phyloP scores from a whole-genome alignment of 352 stramenopile species.

The Phytophthora parvispora region DNA sequence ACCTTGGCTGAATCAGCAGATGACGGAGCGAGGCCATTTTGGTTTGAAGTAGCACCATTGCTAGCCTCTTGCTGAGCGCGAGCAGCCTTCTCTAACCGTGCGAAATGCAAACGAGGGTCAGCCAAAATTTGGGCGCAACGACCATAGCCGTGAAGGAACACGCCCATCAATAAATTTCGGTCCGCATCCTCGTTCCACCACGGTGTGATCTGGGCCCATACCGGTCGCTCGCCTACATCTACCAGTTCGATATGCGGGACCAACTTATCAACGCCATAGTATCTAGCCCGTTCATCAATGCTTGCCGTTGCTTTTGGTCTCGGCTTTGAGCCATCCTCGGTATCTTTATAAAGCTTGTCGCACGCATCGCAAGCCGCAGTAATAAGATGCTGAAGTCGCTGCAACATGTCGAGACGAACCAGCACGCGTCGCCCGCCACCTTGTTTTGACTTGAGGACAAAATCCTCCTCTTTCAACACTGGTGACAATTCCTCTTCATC shows the following conservation, averaged over 20 bases:
- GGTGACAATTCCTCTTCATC: constrained; percentile 78
- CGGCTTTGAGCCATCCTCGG: constrained; percentile 22
- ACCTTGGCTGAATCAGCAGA: constrained; percentile 15
- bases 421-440: constrained; percentile 85
- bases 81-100: constrained; percentile 65
- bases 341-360: constrained; percentile 57
- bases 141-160: constrained; percentile 90
- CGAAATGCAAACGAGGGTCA: constrained; percentile 81
- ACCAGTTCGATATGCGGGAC: constrained; percentile 69
- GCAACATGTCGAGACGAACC: constrained; percentile 89
- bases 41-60: constrained; percentile 3
- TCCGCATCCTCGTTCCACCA: constrained; percentile 91
- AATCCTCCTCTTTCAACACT: constrained; percentile 91
- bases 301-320: constrained; percentile 53
- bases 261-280: constrained; percentile 78
- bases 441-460: constrained; percentile 89
- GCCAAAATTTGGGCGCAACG: constrained; percentile 86
- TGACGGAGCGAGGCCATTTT: neutral
- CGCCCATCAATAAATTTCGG: constrained; percentile 80
- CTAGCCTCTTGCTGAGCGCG: constrained; percentile 34
- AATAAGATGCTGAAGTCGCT: constrained; percentile 76
- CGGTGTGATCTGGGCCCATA: constrained; percentile 85
- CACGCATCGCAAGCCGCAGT: constrained; percentile 66
- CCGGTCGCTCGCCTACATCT: constrained; percentile 77
- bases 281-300: constrained; percentile 78